These are phyloP conservation scores for Oryza officinalis DNA, from an alignment of 176 grass and related monocot species.

Conservation along the genomic window DNA sequence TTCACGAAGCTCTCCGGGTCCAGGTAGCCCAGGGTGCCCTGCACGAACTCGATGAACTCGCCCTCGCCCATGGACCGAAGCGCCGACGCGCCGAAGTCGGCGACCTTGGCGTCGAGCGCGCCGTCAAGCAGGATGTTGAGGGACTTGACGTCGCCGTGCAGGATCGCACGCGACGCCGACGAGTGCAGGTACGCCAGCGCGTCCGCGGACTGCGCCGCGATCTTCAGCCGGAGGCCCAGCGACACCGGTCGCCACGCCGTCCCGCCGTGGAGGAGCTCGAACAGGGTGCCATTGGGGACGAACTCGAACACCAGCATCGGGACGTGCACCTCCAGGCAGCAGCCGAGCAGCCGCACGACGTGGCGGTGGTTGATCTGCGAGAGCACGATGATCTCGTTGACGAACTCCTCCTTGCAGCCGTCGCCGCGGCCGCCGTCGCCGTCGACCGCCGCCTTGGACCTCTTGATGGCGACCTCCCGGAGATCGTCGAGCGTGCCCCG, in stretches of 20 bases:
- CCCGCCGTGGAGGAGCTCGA: slow-evolving; percentile 16
- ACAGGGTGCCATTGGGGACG: slow-evolving; percentile 33
- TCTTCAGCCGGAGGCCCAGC: slow-evolving; percentile 8
- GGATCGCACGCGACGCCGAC: neutral
- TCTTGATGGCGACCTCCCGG: slow-evolving; percentile 21
- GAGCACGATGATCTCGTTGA: slow-evolving; percentile 40
- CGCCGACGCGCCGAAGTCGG: slow-evolving; percentile 56
- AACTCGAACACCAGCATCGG: slow-evolving; percentile 38
- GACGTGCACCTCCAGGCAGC: slow-evolving; percentile 29
- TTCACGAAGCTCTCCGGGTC: slow-evolving; percentile 61
- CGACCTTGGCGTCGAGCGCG: slow-evolving; percentile 29
- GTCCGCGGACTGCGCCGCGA: slow-evolving; percentile 18
- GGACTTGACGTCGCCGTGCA: slow-evolving; percentile 32
- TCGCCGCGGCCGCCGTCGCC: neutral
- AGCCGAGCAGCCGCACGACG: slow-evolving; percentile 36
- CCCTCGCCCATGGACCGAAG: slow-evolving; percentile 30
- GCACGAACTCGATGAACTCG: slow-evolving; percentile 50
- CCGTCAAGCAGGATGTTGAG: slow-evolving; percentile 40
- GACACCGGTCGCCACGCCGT: neutral
- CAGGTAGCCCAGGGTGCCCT: slow-evolving; percentile 55
- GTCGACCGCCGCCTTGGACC: neutral
- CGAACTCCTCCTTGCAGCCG: slow-evolving; percentile 4
- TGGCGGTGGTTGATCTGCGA: slow-evolving; percentile 42
- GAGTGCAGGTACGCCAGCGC: slow-evolving; percentile 37
- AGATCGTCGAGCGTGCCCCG: neutral